Conservation (phyloP, 768 basidiomycete genomes). For the Hericium erinaceus region DNA sequence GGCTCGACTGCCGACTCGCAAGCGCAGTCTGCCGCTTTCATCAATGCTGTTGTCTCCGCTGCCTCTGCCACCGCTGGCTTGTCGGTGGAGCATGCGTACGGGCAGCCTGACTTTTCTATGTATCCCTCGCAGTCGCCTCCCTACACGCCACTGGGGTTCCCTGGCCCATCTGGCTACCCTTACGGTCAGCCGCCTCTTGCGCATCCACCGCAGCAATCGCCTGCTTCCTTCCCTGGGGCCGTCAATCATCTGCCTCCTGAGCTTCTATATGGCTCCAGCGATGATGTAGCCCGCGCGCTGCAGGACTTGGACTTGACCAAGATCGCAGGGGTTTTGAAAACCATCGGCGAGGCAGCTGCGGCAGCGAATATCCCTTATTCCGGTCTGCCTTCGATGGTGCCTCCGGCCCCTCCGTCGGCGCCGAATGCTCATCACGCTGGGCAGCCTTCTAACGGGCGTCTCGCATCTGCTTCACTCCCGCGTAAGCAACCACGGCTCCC, state of each 20-base stretch:
- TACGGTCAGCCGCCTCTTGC: conserved; percentile 10
- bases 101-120: conserved; percentile 12
- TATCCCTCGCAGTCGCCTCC: conserved; percentile 9
- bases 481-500: not conserved
- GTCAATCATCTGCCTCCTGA: conserved; percentile 20
- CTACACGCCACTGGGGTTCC: conserved; percentile 1
- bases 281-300: conserved; percentile 63
- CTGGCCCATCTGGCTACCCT: not conserved
- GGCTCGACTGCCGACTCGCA: not conserved
- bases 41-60: conserved; percentile 58
- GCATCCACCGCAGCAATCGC: conserved; percentile 24
- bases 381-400: conserved; percentile 5
- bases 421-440: not conserved
- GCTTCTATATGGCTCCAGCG: conserved; percentile 46
- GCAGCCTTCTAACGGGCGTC: not conserved
- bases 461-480: not conserved
- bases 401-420: not conserved
- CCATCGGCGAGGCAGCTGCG: conserved; percentile 49
- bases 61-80: conserved; percentile 35
- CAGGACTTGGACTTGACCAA: conserved; percentile 68
- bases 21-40: conserved; percentile 39
- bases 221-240: conserved; percentile 6
- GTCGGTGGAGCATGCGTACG: conserved; percentile 19
- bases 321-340: conserved; percentile 57
- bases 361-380: conserved; percentile 28